phyloP scores from a whole-genome alignment of 2,329 filamentous ascomycete genomes.

The Penicillium occitanis region DNA sequence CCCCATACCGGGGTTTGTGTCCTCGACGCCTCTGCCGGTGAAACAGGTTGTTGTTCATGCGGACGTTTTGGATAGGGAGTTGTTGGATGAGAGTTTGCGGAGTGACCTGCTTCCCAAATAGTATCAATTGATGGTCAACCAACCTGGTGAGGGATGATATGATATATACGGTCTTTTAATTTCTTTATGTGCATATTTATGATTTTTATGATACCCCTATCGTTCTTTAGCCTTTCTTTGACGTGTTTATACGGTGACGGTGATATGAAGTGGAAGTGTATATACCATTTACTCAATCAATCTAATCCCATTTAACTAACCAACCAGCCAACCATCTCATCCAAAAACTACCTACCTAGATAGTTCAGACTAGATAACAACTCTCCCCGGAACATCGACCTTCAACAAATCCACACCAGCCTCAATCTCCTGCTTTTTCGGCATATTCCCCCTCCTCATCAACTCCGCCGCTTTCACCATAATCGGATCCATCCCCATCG shows the following conservation, averaged over 20 bases:
- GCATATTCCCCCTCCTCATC: constrained; percentile 81
- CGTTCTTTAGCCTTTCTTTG: constrained; percentile 5
- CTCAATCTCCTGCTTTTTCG: constrained; percentile 72
- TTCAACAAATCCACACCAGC: constrained; percentile 47
- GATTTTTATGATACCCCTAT: constrained; percentile 19
- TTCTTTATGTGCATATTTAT: constrained; percentile 10
- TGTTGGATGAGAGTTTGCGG: constrained; percentile 59
- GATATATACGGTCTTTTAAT: constrained; percentile 13
- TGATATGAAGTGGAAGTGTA: not conserved
- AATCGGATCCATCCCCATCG: constrained; percentile 84
- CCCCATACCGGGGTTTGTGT: constrained; percentile 68
- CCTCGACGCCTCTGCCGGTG: constrained; percentile 49
- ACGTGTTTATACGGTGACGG: not conserved
- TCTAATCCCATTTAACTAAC: not conserved
- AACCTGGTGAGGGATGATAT: not conserved
- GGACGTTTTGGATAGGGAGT: constrained; percentile 58
- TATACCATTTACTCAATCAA: constrained; percentile 6
- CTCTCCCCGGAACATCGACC: constrained; percentile 29
- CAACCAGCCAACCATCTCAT: too few species aligned
- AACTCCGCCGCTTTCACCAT: constrained; percentile 81
- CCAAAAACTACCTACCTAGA: not conserved
- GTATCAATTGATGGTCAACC: not conserved
- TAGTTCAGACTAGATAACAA: constrained; percentile 25
- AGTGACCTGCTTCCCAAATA: not conserved
- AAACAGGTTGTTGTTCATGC: constrained; percentile 52